Base-by-base conservation (phyloP, 306 rosid genomes). In the Prinsepia uniflora region DNA sequence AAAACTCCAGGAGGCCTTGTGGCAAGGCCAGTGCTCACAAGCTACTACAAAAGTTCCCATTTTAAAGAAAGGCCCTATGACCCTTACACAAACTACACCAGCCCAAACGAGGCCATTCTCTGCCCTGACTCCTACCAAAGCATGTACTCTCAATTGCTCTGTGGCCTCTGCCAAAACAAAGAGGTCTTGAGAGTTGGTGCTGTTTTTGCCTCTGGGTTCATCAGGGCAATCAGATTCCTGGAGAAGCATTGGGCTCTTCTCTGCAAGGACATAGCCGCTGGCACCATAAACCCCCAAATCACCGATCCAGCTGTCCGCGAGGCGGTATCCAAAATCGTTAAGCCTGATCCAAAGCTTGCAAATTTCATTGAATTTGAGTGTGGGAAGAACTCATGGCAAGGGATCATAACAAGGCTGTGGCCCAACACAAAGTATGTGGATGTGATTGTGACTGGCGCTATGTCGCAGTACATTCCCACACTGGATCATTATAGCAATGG, bases 361-460 rank as follows among this genome's bases (percentile, higher is more conserved):
- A 83, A 83, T 74, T 80, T 83, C 49, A 66, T 90, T 14, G 77
- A 87, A 15, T 6, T 20, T 0, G 90, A 88, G 77, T 93, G 98
- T 42, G n/a, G 79, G 5, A 87, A 84, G 7, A 56, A 55, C 12
- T 79, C 78, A 0, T 94, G 97, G 98, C 83, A 71, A 18, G 98
- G 98, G 78, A 94, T 94, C 8, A 89, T 94, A 0, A 81, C 91
- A 0, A 78, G 88, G 81, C 41, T 94, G 45, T 94, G 98, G 97
- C 97, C 96, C 6, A 90, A 89, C 76, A 87, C 98, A 0, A 89
- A 89, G 79, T 90, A 90, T 76, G 90, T 94, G 79, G 97, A 90
- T 79, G 98, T 90, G 58, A 94, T 90, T 60, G 98, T 94, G 68
- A 94, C 97, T 0, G 98, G 98, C 67, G 80, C 98, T 36, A 94